Evolutionary conservation across 257 asterid species (phyloP), one percentile per base, ranked within the genome.

Genomic region (Craterostigma plantagineum): DNA sequence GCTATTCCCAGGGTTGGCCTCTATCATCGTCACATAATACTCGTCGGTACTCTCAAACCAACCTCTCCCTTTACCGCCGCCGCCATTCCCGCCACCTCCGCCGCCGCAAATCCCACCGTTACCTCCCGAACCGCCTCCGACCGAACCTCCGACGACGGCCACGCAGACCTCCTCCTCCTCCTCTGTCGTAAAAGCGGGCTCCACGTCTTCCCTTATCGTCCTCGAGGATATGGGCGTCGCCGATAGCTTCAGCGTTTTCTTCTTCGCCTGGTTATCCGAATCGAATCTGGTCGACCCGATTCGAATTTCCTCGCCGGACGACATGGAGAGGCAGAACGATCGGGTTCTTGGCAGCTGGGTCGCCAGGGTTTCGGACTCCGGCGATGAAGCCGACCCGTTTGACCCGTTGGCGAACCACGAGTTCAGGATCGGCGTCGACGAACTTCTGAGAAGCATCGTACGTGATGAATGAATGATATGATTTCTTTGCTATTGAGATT

Each of bases 11-110:
- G 83, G 79, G 38, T 72, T 72, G 1, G 75, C 71, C 42, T 50
- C 54, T 3, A 76, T 72, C 83, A 76, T 76, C 27, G 15, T 67
- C 58, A 63, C 66, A 44, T 72, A 76, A 30, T 69, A 76, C 4
- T 72, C 75, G 0, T 63, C 65, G 27, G 35, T 54, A 1, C 49
- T 63, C 38, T 60, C 73, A 34, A 54, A 51, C 82, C 79, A 69
- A 3, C 60, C 18, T 3, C 64, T 37, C 42, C 13, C n/a, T n/a
- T n/a, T n/a, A n/a, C n/a, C 13, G 12, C 16, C 16, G 16, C 60
- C 4, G 65, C 49, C 63, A 74, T 7, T 55, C 48, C 0, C 62
- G 54, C 40, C 53, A 58, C 68, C 71, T 8, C 64, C 56, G 0
- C 67, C 61, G 0, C 70, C 68, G 7, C n/a, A n/a, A n/a, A n/a